Percentiles rank a stretch among this genome's conserved stretches.
These are phyloP conservation scores for Malbranchea zuffiana DNA, from an alignment of 2,329 filamentous ascomycete species.

Conservation along the genomic window DNA sequence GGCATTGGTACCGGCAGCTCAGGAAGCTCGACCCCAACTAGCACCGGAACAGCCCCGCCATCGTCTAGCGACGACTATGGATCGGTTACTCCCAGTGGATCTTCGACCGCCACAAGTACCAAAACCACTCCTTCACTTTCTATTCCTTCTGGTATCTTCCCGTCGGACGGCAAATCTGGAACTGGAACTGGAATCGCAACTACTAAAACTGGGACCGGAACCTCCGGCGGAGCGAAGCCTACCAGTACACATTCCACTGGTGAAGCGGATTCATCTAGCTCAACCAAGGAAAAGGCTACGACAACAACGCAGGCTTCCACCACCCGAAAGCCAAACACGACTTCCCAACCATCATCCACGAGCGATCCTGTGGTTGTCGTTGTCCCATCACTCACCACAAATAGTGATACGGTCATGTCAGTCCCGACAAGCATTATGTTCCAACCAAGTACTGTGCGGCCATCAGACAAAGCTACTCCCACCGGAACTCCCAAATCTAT, in stretches of 20 bases:
- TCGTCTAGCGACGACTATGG: not conserved
- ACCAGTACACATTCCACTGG: not conserved
- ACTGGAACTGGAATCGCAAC: conserved; percentile 3
- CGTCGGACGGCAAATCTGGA: conserved; percentile 9
- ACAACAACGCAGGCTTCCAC: conserved; percentile 8
- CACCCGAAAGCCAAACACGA: conserved; percentile 3
- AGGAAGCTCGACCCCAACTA: conserved; percentile 2
- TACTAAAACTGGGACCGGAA: conserved; percentile 5
- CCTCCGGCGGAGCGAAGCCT: not conserved
- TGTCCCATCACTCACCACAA: too few species aligned
- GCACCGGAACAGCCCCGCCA: conserved; percentile 2
- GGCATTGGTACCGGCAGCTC: not conserved
- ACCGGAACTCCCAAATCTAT: conserved; percentile 43
- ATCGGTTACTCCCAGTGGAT: not conserved
- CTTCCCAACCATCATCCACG: conserved; percentile 7
- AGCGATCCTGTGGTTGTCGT: not conserved
- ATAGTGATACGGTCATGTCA: conserved; percentile 12
- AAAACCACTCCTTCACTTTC: conserved; percentile 2
- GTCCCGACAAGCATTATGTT: conserved; percentile 17
- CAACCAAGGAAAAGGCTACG: conserved; percentile 4
- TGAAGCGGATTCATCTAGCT: too few species aligned
- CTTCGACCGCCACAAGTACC: conserved; percentile 2
- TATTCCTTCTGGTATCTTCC: conserved; percentile 12
- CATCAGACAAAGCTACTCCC: conserved; percentile 25
- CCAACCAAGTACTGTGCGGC: conserved; percentile 18